Percentiles rank a stretch among this genome's conserved stretches.
Evolutionary conservation across 2,329 filamentous ascomycete species (phyloP).

Genomic region (Aspergillus puulaauensis): DNA sequence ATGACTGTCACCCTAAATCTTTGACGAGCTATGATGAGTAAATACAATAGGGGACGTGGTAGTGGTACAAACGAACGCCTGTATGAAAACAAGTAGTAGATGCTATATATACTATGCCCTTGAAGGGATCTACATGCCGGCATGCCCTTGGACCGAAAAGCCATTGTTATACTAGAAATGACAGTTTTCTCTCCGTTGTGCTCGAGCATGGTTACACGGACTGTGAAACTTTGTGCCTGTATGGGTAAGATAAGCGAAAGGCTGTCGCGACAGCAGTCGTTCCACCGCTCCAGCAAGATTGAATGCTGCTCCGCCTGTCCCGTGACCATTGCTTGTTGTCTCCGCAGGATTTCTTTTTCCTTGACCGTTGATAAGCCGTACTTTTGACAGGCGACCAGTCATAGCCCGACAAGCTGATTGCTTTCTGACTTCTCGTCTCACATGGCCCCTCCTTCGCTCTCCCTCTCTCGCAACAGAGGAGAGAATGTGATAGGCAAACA

Average conservation of each 20-base stretch:
- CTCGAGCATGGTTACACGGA: not conserved
- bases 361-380: not conserved
- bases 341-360: not conserved
- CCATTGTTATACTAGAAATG: not conserved
- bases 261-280: not conserved
- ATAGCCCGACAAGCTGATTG: not conserved
- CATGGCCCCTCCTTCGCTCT: not conserved
- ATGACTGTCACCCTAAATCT: constrained; percentile 72
- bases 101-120: not conserved
- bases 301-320: not conserved
- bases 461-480: not conserved
- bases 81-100: not conserved
- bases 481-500: constrained; percentile 10
- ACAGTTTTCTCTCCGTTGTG: not conserved
- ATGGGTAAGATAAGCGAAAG: too few relatives aligned
- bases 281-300: not conserved
- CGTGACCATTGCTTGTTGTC: not conserved
- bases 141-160: too few relatives aligned
- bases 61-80: not conserved
- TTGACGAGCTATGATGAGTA: constrained; percentile 21
- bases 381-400: not conserved
- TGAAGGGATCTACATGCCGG: not conserved
- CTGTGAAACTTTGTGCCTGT: not conserved
- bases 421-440: not conserved
- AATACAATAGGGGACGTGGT: not conserved